Percentiles rank a stretch among this genome's conserved stretches.
Conservation (phyloP, 1,139 yeast genomes). For the Suhomyces guaymorum region DNA sequence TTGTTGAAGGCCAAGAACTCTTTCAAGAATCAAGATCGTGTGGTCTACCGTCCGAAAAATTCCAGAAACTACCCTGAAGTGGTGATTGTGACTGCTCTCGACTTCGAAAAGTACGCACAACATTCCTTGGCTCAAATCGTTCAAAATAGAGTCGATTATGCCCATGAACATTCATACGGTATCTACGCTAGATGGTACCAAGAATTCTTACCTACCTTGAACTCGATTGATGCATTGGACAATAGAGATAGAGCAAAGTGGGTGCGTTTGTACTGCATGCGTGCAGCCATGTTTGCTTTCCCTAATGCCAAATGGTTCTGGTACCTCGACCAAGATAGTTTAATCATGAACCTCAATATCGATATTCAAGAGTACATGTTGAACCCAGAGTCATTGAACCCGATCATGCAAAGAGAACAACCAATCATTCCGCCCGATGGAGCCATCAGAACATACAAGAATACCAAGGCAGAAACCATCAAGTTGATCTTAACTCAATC, state of each 20-base stretch:
- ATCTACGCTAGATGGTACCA: constrained; percentile 79
- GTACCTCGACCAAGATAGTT: constrained; percentile 75
- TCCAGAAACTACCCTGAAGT: constrained; percentile 59
- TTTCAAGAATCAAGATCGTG: constrained; percentile 66
- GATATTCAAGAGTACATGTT: constrained; percentile 60
- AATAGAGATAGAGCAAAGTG: constrained; percentile 47
- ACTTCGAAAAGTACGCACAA: constrained; percentile 65
- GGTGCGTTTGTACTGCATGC: constrained; percentile 58
- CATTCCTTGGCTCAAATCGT: constrained; percentile 64
- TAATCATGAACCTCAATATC: constrained; percentile 65
- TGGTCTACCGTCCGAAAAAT: constrained; percentile 49
- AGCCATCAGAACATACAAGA: constrained; percentile 67
- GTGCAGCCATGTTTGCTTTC: constrained; percentile 86
- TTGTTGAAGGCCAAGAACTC: constrained; percentile 51
- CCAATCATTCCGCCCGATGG: constrained; percentile 71
- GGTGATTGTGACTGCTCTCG: constrained; percentile 78
- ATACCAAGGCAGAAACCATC: constrained; percentile 53
- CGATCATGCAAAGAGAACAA: constrained; percentile 61
- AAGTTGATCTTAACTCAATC: constrained; percentile 69
- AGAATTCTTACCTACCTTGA: constrained; percentile 67
- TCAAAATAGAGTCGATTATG: constrained; percentile 81
- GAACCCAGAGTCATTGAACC: constrained; percentile 54
- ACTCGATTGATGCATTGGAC: constrained; percentile 41
- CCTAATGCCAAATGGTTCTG: constrained; percentile 84
- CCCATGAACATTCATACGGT: constrained; percentile 73